Evolutionary conservation across 108 stramenopile species (phyloP).

Genomic region (Cyclostephanos tholiformis): DNA sequence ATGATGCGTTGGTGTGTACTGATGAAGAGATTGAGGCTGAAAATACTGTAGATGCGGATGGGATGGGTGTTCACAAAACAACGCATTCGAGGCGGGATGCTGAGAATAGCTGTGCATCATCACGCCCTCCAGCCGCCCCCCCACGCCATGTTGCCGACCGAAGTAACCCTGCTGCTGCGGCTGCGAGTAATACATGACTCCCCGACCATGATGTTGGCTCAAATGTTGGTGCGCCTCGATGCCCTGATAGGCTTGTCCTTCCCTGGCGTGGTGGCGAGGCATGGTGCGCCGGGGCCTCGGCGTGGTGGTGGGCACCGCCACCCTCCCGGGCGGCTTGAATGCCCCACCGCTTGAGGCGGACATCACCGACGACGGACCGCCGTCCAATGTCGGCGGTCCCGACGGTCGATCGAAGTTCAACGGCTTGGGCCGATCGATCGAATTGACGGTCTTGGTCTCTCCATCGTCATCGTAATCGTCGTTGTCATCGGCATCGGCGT

Average conservation of each 20-base stretch:
- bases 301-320: constrained; percentile 8
- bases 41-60: constrained; percentile 9
- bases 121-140: background rate
- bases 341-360: constrained; percentile 11
- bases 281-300: constrained; percentile 23
- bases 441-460: constrained; percentile 1
- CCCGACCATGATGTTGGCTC: constrained; percentile 1
- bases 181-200: constrained; percentile 1
- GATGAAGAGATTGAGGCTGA: constrained; percentile 8
- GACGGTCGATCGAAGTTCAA: constrained; percentile 19
- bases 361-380: background rate
- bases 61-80: constrained; percentile 11
- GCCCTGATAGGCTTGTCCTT: background rate
- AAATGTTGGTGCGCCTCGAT: constrained; percentile 5
- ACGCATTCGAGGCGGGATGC: background rate
- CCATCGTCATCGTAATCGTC: constrained; percentile 7
- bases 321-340: constrained; percentile 18
- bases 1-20: constrained; percentile 5
- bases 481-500: background rate
- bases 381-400: background rate
- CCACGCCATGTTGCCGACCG: background rate
- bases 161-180: constrained; percentile 23
- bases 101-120: background rate
- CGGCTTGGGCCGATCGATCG: constrained; percentile 10
- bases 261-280: background rate